Conservation (phyloP, 345 rosid genomes). For the Eucalyptus regnans region DNA sequence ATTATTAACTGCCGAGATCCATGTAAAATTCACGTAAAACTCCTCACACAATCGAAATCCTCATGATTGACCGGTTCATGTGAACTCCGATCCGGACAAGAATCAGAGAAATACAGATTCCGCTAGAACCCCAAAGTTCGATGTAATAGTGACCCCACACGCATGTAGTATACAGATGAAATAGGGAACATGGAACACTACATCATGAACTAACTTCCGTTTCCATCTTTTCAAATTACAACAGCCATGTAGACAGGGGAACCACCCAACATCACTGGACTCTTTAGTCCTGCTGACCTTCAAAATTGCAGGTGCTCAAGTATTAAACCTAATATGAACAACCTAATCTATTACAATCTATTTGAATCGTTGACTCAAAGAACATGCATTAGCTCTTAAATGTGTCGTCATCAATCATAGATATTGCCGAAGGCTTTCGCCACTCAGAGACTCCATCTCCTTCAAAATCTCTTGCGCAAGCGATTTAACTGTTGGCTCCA, state of each 20-base stretch:
- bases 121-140: background rate
- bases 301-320: background rate
- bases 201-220: background rate
- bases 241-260: background rate
- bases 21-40: background rate
- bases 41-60: background rate
- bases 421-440: constrained; percentile 62
- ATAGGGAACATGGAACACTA: background rate
- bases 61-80: background rate
- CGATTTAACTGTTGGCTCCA: constrained; percentile 66
- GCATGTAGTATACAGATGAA: background rate
- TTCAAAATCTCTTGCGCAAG: constrained; percentile 74
- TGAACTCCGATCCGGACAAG: background rate
- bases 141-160: background rate
- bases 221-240: background rate
- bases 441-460: constrained; percentile 87
- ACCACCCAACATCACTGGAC: background rate
- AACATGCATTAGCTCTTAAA: background rate
- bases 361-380: background rate
- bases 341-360: background rate
- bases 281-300: background rate
- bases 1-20: background rate
- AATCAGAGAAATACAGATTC: background rate
- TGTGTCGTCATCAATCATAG: constrained; percentile 17
- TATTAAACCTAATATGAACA: background rate